Percentiles rank a stretch among this genome's conserved stretches.
These are phyloP conservation scores for Pythium rishiriense DNA, from an alignment of 352 stramenopile species.

Conservation along the genomic window DNA sequence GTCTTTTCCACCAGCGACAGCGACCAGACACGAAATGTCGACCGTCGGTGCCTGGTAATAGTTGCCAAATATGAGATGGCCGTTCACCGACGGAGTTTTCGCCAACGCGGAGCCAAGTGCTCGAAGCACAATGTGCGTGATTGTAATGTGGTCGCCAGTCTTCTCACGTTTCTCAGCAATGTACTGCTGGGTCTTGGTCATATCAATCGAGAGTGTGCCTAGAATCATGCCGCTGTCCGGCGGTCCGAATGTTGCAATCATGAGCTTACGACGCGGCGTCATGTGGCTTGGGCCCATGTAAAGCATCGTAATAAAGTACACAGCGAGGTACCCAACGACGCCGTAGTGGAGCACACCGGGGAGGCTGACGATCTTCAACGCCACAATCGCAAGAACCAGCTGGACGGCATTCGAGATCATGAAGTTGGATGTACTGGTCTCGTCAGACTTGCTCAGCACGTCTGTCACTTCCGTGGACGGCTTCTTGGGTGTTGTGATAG, in stretches of 20 bases:
- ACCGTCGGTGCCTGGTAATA: constrained; percentile 64
- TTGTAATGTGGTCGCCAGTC: constrained; percentile 54
- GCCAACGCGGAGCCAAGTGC: constrained; percentile 51
- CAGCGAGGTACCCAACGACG: constrained; percentile 41
- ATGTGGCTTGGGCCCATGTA: constrained; percentile 61
- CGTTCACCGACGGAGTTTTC: constrained; percentile 63
- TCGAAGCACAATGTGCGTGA: constrained; percentile 69
- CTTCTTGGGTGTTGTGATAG: not conserved
- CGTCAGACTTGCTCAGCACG: constrained; percentile 13
- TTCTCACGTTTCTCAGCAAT: constrained; percentile 54
- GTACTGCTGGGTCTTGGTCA: constrained; percentile 61
- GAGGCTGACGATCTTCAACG: constrained; percentile 45
- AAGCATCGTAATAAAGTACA: constrained; percentile 56
- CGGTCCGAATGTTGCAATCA: constrained; percentile 62
- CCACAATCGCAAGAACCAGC: constrained; percentile 51
- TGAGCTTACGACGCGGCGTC: constrained; percentile 62
- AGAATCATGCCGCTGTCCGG: constrained; percentile 70
- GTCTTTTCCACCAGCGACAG: constrained; percentile 58
- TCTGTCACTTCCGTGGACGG: constrained; percentile 5
- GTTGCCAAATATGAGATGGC: constrained; percentile 68
- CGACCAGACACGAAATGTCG: constrained; percentile 69
- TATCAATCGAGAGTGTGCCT: constrained; percentile 65
- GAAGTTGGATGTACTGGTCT: constrained; percentile 39
- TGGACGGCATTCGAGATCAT: constrained; percentile 48
- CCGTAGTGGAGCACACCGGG: constrained; percentile 45